phyloP scores from a whole-genome alignment of 768 basidiomycete species.

The Clitopilus hobsonii region DNA sequence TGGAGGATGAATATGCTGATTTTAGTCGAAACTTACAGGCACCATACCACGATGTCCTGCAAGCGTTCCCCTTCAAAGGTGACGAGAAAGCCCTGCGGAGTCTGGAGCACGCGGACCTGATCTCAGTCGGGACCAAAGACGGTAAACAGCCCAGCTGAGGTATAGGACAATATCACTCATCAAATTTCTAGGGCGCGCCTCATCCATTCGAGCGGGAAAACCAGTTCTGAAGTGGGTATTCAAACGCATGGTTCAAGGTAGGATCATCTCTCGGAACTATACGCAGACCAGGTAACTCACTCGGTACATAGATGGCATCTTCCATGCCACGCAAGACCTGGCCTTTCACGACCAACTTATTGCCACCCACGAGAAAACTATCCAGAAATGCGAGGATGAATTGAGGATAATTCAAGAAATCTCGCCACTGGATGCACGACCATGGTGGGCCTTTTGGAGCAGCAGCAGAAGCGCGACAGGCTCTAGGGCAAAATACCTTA shows the following conservation, averaged over 20 bases:
- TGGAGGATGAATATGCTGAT: too few species aligned
- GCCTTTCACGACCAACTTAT: conserved; percentile 70
- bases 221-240: conserved; percentile 89
- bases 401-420: conserved; percentile 65
- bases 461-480: conserved; percentile 48
- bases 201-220: conserved; percentile 82
- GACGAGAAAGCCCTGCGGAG: conserved; percentile 74
- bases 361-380: conserved; percentile 51
- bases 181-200: conserved; percentile 61
- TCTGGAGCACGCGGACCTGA: conserved; percentile 88
- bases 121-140: conserved; percentile 72
- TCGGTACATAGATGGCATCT: conserved; percentile 57
- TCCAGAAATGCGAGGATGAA: conserved; percentile 75
- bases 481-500: conserved; percentile 60
- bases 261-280: conserved; percentile 12
- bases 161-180: background rate
- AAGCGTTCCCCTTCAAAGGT: conserved; percentile 90
- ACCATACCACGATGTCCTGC: conserved; percentile 75
- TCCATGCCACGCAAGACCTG: conserved; percentile 79
- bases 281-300: conserved; percentile 2
- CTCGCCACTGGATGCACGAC: conserved; percentile 39
- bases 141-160: conserved; percentile 32
- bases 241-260: conserved; percentile 74
- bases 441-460: conserved; percentile 28
- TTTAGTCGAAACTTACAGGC: conserved; percentile 37